Evolutionary conservation across 2,329 filamentous ascomycete genomes (phyloP).

Genomic region (Pseudogymnoascus verrucosus): DNA sequence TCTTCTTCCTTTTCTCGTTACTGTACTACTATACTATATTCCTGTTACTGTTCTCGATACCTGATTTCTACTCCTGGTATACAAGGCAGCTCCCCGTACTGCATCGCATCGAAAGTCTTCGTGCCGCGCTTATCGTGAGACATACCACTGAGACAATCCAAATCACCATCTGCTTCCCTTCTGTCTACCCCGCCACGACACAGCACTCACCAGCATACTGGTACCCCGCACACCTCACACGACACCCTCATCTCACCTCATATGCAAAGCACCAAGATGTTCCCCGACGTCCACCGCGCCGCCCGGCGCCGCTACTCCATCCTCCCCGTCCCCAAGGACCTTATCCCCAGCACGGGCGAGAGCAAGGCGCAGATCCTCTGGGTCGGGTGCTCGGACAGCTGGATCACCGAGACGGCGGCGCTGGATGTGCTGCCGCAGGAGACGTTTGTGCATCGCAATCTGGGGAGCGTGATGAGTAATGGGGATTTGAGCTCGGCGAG

Average conservation of each 20-base stretch:
- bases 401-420: conserved; percentile 57
- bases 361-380: conserved; percentile 47
- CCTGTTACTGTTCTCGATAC: no score
- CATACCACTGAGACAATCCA: background rate
- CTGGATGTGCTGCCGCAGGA: conserved; percentile 55
- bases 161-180: background rate
- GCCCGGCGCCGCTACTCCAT: conserved; percentile 8
- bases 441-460: conserved; percentile 64
- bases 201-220: background rate
- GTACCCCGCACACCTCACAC: background rate
- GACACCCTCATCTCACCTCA: no score
- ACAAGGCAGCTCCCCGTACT: background rate
- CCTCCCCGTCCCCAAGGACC: conserved; percentile 11
- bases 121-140: background rate
- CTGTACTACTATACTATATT: background rate
- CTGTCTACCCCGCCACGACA: background rate
- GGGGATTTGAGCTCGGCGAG: conserved; percentile 51
- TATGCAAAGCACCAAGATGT: background rate
- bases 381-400: conserved; percentile 62
- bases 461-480: conserved; percentile 56
- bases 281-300: background rate
- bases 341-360: conserved; percentile 12
- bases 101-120: background rate
- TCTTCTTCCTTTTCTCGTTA: background rate
- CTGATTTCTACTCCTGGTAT: background rate